phyloP scores from a whole-genome alignment of 805 yeast genomes.

The Cyberlindnera bimundalis region DNA sequence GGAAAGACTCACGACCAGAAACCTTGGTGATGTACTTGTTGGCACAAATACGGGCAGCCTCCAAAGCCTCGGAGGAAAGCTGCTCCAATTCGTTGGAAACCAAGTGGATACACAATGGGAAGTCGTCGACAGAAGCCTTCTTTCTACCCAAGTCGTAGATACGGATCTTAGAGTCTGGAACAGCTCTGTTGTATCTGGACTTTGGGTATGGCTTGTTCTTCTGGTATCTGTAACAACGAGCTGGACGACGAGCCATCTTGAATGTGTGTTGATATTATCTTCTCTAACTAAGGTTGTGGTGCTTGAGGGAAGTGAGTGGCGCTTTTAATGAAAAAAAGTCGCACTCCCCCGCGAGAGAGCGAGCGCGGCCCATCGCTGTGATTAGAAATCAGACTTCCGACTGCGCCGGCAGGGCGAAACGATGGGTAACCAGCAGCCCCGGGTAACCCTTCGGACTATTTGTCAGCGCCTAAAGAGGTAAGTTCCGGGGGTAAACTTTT shows the following conservation, averaged over 20 bases:
- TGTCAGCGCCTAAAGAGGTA: slow-evolving; percentile 3
- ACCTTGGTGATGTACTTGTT: slow-evolving; percentile 98
- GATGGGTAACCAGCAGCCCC: background rate
- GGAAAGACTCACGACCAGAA: slow-evolving; percentile 99
- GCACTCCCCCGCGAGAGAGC: background rate
- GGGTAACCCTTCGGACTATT: slow-evolving; percentile 5
- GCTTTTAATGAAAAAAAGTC: slow-evolving; percentile 13
- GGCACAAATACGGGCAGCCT: slow-evolving; percentile 99
- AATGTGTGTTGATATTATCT: slow-evolving; percentile 26
- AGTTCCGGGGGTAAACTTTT: slow-evolving; percentile 6
- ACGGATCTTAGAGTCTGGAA: slow-evolving; percentile 99
- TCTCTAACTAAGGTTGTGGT: background rate
- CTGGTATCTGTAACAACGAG: slow-evolving; percentile 99
- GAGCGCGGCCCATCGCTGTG: slow-evolving; percentile 1
- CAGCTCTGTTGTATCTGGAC: slow-evolving; percentile 99
- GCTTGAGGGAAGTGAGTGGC: slow-evolving; percentile 1
- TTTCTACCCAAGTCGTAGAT: slow-evolving; percentile 99
- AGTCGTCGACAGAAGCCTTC: slow-evolving; percentile 99
- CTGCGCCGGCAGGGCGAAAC: background rate
- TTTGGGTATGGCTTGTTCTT: slow-evolving; percentile 99
- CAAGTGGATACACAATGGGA: slow-evolving; percentile 96
- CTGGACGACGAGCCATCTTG: slow-evolving; percentile 99
- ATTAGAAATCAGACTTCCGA: slow-evolving; percentile 19
- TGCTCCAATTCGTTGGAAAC: slow-evolving; percentile 99
- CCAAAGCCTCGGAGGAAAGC: slow-evolving; percentile 98